Evolutionary conservation across 1,284 basidiomycete genomes (phyloP).

Genomic region (Leccinum subrobustum): DNA sequence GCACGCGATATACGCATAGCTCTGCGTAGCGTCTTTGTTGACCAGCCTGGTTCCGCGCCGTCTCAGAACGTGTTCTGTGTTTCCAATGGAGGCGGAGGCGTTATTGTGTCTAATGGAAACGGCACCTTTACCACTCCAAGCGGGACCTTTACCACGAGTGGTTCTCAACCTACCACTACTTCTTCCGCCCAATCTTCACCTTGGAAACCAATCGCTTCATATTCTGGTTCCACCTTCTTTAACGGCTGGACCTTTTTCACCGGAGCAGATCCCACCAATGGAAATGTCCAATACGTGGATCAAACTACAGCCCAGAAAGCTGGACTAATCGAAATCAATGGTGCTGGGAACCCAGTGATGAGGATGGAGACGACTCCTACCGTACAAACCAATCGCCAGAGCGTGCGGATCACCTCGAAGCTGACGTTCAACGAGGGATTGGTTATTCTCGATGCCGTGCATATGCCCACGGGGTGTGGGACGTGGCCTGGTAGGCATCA

Average conservation of each 20-base stretch:
- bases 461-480: slow-evolving; percentile 90
- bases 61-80: slow-evolving; percentile 32
- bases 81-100: slow-evolving; percentile 24
- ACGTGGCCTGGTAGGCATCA: slow-evolving; percentile 69
- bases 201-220: slow-evolving; percentile 38
- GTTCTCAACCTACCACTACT: slow-evolving; percentile 17
- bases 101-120: slow-evolving; percentile 22
- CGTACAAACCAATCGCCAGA: slow-evolving; percentile 65
- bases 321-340: slow-evolving; percentile 60
- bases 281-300: slow-evolving; percentile 60
- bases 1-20: slow-evolving; percentile 68
- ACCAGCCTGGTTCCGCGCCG: slow-evolving; percentile 29
- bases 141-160: slow-evolving; percentile 21
- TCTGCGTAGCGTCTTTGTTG: slow-evolving; percentile 49
- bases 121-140: slow-evolving; percentile 18
- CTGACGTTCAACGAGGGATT: slow-evolving; percentile 60
- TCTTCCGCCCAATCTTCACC: slow-evolving; percentile 30
- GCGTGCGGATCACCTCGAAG: slow-evolving; percentile 74
- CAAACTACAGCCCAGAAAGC: slow-evolving; percentile 49
- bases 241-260: slow-evolving; percentile 78
- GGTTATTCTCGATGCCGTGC: slow-evolving; percentile 80
- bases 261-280: slow-evolving; percentile 76
- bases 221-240: slow-evolving; percentile 70
- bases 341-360: slow-evolving; percentile 75
- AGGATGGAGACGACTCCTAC: slow-evolving; percentile 76